Conservation (phyloP, 257 asterid genomes). For the Agastache rugosa region DNA sequence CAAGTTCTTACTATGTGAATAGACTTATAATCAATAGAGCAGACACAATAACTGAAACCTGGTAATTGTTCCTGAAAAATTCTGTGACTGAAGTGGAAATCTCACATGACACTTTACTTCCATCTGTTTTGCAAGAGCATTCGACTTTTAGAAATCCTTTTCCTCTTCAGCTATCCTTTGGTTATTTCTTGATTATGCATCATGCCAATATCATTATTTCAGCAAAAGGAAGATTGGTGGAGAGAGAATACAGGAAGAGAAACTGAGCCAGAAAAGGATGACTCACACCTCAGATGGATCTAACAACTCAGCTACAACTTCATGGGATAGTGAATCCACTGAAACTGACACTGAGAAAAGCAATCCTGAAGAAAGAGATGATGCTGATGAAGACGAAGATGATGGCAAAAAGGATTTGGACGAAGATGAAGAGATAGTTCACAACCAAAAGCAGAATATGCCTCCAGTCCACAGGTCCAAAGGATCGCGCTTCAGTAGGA, state of each 20-base stretch:
- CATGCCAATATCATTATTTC: slow-evolving; percentile 23
- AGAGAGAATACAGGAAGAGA: slow-evolving; percentile 37
- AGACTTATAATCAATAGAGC: no score
- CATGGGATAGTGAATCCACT: slow-evolving; percentile 44
- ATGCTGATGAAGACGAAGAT: slow-evolving; percentile 41
- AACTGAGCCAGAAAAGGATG: slow-evolving; percentile 37
- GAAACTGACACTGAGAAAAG: slow-evolving; percentile 42
- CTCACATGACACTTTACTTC: neutral
- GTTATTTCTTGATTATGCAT: slow-evolving; percentile 3
- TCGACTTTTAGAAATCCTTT: neutral
- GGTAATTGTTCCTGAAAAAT: no score
- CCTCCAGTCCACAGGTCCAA: slow-evolving; percentile 38
- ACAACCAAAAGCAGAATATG: slow-evolving; percentile 37
- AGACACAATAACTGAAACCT: no score
- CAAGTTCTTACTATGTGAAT: no score
- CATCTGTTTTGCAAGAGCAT: neutral
- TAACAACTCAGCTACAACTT: slow-evolving; percentile 38
- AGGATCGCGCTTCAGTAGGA: slow-evolving; percentile 49
- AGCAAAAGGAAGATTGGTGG: slow-evolving; percentile 62
- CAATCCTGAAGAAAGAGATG: slow-evolving; percentile 38
- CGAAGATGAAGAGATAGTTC: slow-evolving; percentile 17
- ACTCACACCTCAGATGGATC: slow-evolving; percentile 36
- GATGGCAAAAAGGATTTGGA: slow-evolving; percentile 29
- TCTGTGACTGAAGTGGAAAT: neutral
- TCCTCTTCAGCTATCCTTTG: neutral